Base-by-base conservation (phyloP, 495 filamentous ascomycete genomes). In the Aspergillus cavernicola region DNA sequence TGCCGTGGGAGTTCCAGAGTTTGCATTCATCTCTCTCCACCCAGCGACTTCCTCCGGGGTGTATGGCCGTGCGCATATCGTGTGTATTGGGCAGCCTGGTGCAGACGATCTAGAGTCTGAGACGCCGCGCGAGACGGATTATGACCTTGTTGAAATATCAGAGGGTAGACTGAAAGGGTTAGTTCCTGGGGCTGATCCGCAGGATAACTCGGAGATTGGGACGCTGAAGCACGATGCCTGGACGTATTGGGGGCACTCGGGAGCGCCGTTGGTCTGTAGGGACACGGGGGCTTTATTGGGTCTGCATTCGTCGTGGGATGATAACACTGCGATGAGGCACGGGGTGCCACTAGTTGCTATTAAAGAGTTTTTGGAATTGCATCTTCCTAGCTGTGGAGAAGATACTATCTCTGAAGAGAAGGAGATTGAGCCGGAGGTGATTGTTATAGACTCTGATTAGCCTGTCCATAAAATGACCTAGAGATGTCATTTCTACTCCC, bases 241-340 rank as follows among this genome's bases (percentile, higher is more conserved):
- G 50, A 52, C 50, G 18, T 52, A 52, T 29, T 52, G 50, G 50
- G 50, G 50, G 1, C 50, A 52, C 11, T 52, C 50, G 5, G 50
- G 50, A 12, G 50, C 50, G 19, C 50, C 50, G 16, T 16, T 52
- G 39, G 6, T 52, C 0, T 22, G 39, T 44, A n/a, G 13, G 50
- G 29, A 19, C 19, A 23, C 12, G 2, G 50, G 50, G 18, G 38
- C 2, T 3, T 33, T 52, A 10, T 18, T 52, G 3, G 50, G 50
- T 5, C 15, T 52, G 26, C 50, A 52, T 36, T 52, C 50, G n/a
- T 52, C 50, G 19, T 52, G 50, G 50, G 50, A 52, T 18, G 50
- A 52, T 6, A 18, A 13, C 3, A 52, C 50, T 16, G 50, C 50
- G 9, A 52, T 52, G 50, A 38, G 50, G 19, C 50, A 52, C 32